A percentile compares a stretch with the other conserved stretches of the same genome.
These are phyloP conservation scores for Cyphellophora europaea DNA, from an alignment of 2,329 filamentous ascomycete species.

Conservation along the genomic window DNA sequence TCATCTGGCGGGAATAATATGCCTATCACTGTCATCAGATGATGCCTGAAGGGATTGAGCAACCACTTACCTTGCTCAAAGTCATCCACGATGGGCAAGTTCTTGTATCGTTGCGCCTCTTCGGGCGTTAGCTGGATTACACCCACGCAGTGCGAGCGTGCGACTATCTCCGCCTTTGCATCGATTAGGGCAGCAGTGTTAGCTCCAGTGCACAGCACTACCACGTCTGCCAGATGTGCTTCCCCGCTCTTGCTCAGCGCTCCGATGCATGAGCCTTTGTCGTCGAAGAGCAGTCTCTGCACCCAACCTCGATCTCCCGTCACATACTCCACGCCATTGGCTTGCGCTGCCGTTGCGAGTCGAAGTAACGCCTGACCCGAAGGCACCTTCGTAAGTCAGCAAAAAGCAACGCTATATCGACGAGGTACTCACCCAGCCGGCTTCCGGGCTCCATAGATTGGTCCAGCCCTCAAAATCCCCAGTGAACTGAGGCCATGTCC, in stretches of 20 bases:
- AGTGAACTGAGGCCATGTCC: no score
- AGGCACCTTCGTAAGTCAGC: no score
- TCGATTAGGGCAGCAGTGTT: constrained; percentile 38
- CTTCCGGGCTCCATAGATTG: no score
- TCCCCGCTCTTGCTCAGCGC: constrained; percentile 34
- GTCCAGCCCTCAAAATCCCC: no score
- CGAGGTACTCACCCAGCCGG: no score
- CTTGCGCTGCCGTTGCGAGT: constrained; percentile 12
- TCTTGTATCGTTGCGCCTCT: constrained; percentile 36
- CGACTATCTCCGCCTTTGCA: constrained; percentile 43
- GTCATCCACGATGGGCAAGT: constrained; percentile 33
- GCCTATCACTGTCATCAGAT: background rate
- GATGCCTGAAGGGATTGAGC: background rate
- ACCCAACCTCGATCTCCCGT: constrained; percentile 11
- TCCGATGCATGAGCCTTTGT: constrained; percentile 31
- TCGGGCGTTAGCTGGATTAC: constrained; percentile 40
- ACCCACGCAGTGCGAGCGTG: constrained; percentile 45
- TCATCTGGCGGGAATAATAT: constrained; percentile 4
- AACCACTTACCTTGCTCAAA: constrained; percentile 1
- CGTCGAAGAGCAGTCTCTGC: constrained; percentile 9
- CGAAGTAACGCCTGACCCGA: no score
- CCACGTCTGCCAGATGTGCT: constrained; percentile 32
- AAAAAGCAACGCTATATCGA: no score
- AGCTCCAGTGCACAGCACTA: constrained; percentile 42
- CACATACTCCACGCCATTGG: constrained; percentile 15